Evolutionary conservation across 345 rosid genomes (phyloP).

Genomic region (Capsella bursapastoris): DNA sequence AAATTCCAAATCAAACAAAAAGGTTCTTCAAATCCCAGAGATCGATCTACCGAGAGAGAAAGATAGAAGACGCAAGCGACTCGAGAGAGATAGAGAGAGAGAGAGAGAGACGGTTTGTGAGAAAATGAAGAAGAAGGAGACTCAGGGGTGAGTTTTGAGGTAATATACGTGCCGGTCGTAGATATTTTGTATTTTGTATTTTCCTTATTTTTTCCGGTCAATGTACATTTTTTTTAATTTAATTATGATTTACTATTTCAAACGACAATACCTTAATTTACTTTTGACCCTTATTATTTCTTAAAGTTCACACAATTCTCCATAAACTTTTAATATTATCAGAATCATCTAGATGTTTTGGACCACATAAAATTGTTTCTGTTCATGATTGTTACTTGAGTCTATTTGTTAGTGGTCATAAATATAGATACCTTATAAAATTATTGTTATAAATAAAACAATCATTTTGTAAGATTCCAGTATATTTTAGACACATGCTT

Average conservation of each 20-base stretch:
- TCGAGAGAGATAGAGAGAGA: slow-evolving; percentile 5
- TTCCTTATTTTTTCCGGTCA: slow-evolving; percentile 27
- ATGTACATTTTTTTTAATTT: neutral
- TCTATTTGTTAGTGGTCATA: neutral
- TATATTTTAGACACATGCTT: neutral
- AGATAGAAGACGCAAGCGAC: slow-evolving; percentile 26
- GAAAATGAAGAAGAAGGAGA: slow-evolving; percentile 5
- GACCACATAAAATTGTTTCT: neutral
- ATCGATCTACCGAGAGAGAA: slow-evolving; percentile 30
- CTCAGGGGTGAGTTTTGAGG: slow-evolving; percentile 29
- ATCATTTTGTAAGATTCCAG: no score
- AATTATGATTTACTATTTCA: neutral
- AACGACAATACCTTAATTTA: neutral
- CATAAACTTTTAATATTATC: neutral
- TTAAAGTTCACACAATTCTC: neutral
- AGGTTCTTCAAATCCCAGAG: slow-evolving; percentile 23
- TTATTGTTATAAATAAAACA: no score
- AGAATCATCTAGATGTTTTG: neutral
- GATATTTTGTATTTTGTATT: slow-evolving; percentile 30
- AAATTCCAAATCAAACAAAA: slow-evolving; percentile 16
- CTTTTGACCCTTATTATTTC: neutral
- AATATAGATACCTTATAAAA: no score
- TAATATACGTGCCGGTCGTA: slow-evolving; percentile 49
- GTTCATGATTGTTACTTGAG: neutral
- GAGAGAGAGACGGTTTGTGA: slow-evolving; percentile 45